Conservation (phyloP, 208 protist species). For the Leishmania tropica region DNA sequence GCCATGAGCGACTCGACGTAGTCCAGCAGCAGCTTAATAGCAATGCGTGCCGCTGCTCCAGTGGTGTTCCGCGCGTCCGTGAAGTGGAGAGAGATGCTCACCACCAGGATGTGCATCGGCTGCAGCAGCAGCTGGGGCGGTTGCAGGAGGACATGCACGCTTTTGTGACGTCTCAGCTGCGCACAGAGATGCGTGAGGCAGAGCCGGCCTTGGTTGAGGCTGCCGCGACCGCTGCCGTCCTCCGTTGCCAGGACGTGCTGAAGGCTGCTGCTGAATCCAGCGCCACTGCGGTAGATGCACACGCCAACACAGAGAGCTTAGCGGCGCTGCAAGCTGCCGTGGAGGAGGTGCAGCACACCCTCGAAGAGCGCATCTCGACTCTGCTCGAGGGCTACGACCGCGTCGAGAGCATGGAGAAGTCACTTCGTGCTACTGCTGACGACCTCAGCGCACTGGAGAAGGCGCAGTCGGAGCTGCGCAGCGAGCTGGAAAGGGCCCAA, state of each 20-base stretch:
- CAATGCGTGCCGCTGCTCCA: not conserved
- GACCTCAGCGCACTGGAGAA: constrained; percentile 1
- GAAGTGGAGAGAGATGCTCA: not conserved
- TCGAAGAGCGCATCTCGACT: not conserved
- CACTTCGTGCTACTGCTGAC: constrained; percentile 1
- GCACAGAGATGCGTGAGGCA: not conserved
- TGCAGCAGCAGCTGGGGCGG: constrained; percentile 7
- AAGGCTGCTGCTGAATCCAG: not conserved
- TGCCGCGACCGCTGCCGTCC: not conserved
- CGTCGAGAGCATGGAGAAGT: not conserved
- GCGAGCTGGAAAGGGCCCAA: not conserved
- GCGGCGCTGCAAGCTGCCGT: not conserved
- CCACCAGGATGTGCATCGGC: not conserved
- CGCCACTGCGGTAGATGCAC: not conserved
- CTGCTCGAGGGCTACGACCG: not conserved
- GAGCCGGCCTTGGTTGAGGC: constrained; percentile 4
- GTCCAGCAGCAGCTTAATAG: constrained; percentile 12
- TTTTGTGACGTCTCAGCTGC: constrained; percentile 1
- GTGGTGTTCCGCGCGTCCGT: not conserved
- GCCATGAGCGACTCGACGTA: constrained; percentile 14
- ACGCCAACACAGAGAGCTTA: not conserved
- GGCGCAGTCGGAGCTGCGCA: not conserved
- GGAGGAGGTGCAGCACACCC: constrained; percentile 1
- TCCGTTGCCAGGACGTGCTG: constrained; percentile 8
- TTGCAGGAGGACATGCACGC: constrained; percentile 2